These are phyloP conservation scores for Fusarium equiseti DNA, from an alignment of 2,329 filamentous ascomycete genomes.

Conservation along the genomic window DNA sequence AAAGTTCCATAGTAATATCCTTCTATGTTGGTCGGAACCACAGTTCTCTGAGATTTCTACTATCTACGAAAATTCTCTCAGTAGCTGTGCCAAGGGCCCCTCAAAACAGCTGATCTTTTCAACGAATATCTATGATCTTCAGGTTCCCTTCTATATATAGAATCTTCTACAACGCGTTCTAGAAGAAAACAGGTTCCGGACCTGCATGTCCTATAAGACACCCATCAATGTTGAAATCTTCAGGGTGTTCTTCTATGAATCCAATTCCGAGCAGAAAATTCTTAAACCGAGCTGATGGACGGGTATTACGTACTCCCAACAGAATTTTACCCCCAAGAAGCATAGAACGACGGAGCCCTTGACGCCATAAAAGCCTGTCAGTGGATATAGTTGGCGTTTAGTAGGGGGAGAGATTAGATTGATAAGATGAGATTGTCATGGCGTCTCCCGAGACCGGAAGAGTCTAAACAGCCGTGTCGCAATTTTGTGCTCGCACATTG, in stretches of 20 bases:
- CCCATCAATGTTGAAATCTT: not conserved
- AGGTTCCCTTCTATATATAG: not conserved
- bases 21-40: too few relatives aligned
- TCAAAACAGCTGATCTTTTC: not conserved
- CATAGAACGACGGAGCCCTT: not conserved
- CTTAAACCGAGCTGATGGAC: not conserved
- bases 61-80: too few relatives aligned
- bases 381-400: slow-evolving; percentile 31
- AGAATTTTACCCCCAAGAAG: not conserved
- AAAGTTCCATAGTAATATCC: fast-evolving
- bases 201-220: not conserved
- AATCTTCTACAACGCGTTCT: not conserved
- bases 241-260: not conserved
- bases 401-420: slow-evolving; percentile 43
- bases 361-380: slow-evolving; percentile 9
- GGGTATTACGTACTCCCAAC: slow-evolving; percentile 11
- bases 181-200: not conserved
- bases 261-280: not conserved
- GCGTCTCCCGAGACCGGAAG: slow-evolving; percentile 34
- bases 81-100: not conserved
- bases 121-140: not conserved
- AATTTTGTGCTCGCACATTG: slow-evolving; percentile 33
- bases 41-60: not conserved
- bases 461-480: slow-evolving; percentile 27
- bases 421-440: slow-evolving; percentile 42